Evolutionary conservation across 2,329 filamentous ascomycete genomes (phyloP), one percentile per base, ranked within the genome.

Genomic region (Emericellopsis atlantica): DNA sequence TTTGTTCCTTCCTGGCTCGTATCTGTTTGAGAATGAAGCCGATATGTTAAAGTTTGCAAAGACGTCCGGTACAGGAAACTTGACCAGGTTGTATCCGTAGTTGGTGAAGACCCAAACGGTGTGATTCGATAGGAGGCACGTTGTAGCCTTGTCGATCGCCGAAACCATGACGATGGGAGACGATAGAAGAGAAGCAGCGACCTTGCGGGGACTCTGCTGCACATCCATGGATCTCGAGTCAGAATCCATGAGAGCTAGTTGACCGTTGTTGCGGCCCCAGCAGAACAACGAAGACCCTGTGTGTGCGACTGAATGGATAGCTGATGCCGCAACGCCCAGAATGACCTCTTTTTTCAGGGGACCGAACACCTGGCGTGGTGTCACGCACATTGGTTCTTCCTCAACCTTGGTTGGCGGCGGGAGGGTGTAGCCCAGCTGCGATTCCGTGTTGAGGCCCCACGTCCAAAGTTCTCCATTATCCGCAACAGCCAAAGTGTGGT

Each of bases 51-150:
- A 77, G 44, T 81, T 87, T 16, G 74, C 73, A 48, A 86, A 81
- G 6, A 76, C 74, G 48, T 89, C 84, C 2, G 67, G 65, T 29
- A 85, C 67, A 0, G 87, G 84, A 47, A 96, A 95, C 36, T 78
- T 79, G 41, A 96, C 71, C 47, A 87, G 85, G n/a, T 88, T 87
- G 56, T 95, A 96, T 5, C 90, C 90, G 53, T 94, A 96, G 49
- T 93, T 93, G 1, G 88, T 90, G 51, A 98, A 95, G 0, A 98
- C 81, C 70, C 84, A 93, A 9, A 96, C 87, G 16, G 88, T 87
- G 49, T 84, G 80, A 50, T 88, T 94, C 38, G 88, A 82, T 4
- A 98, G 72, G 23, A 98, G 64, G 46, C 88, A 83, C 2, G 82
- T 81, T 0, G 92, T 95, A 6, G 92, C 92, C 48, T 81, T 81